Evolutionary conservation across 2,329 filamentous ascomycete species (phyloP).

Genomic region (Colletotrichum sp.): DNA sequence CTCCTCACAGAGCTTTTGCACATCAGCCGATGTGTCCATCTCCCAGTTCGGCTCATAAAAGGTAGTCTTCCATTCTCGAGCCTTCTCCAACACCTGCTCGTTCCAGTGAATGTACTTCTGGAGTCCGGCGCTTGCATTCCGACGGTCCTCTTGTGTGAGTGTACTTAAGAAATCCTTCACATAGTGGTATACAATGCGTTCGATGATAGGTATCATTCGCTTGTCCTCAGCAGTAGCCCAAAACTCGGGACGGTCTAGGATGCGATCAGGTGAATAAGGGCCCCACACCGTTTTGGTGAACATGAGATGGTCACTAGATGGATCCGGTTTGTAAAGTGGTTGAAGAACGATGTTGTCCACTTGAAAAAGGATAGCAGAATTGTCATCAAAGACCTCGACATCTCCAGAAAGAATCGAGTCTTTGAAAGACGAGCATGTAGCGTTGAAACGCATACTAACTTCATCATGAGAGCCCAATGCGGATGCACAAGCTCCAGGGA

Average conservation of each 20-base stretch:
- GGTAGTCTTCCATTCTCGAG: not conserved
- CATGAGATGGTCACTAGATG: not conserved
- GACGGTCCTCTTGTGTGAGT: not conserved
- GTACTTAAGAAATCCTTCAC: not conserved
- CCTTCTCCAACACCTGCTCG: not conserved
- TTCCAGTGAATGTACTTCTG: constrained; percentile 3
- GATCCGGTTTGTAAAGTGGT: not conserved
- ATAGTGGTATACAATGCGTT: not conserved
- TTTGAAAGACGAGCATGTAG: not conserved
- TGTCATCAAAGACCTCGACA: not conserved
- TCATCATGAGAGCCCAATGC: not conserved
- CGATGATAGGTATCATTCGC: not conserved
- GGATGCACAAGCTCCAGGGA: not conserved
- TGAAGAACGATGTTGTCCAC: not conserved
- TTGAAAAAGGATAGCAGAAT: not conserved
- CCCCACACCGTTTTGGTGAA: constrained; percentile 4
- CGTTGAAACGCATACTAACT: not conserved
- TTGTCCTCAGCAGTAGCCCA: constrained; percentile 6
- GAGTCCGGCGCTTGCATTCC: not conserved
- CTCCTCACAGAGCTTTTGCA: not conserved
- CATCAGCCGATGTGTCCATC: not conserved
- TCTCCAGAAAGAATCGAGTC: not conserved
- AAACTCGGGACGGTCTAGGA: not conserved
- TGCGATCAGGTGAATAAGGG: not conserved
- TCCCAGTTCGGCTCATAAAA: not conserved